Evolutionary conservation across 2,329 filamentous ascomycete species (phyloP), one percentile per base, ranked within the genome.

Genomic region (Orbilia ellipsospora): DNA sequence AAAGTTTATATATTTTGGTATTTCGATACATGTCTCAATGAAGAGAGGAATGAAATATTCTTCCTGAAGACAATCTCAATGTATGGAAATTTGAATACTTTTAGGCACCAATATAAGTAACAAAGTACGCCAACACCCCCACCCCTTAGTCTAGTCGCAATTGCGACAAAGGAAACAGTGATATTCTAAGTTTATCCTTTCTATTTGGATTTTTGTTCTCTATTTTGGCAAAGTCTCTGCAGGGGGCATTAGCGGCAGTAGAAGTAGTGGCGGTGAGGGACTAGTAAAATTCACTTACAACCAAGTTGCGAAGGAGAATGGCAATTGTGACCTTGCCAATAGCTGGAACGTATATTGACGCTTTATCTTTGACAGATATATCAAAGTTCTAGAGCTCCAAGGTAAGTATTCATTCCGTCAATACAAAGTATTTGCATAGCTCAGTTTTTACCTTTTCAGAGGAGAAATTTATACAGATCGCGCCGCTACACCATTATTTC

Each of bases 401-500:
- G 16, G 16, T 48, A 20, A 52, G 12, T 13, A 23, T 20, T 52
- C 6, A 20, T 18, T n/a, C 12, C 20, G n/a, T 23, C 12, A 18
- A 52, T 26, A 4, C 20, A 54, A 36, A 4, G 16, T 48, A 20
- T 23, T 6, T 56, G 56, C 26, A 45, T 40, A 15, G 20, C 57
- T 62, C 83, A 73, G 18, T 5, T 4, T 4, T 55, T 73, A 73
- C 68, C 28, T 94, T 92, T 83, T 92, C 93, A 61, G 92, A 97
- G 6, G 93, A 96, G 82, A 99, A 98, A 84, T 99, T 99, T 85
- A 99, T 94, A 86, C 95, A 99, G n/a, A 97, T 92, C 31, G 92
- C 94, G 56, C 95, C 95, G 68, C 78, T 79, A 56, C 0, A 23
- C 4, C n/a, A 23, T 8, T 66, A 26, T 1, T 31, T n/a, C 3